Evolutionary conservation across 2,329 filamentous ascomycete species (phyloP), one percentile per base, ranked within the genome.

Genomic region (Diplodia mutila): DNA sequence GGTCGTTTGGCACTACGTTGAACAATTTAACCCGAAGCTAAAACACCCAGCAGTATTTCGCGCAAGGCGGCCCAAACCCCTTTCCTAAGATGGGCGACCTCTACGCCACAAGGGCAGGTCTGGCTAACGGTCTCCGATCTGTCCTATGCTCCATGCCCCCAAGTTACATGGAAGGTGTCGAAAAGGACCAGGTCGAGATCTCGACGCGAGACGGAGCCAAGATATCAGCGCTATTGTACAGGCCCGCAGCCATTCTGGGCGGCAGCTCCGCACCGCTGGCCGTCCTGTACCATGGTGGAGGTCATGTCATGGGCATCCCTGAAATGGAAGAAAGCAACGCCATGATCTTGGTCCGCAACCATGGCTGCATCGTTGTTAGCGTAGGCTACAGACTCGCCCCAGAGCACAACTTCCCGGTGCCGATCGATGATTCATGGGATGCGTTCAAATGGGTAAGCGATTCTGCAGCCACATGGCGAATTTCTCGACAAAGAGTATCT

Each of bases 311-410:
- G 54, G 70, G 71, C 4, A 53, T 61, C n/a, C 66, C 69, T 2
- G 70, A 71, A 34, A 46, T 53, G 18, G n/a, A 72, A 70, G 46
- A 37, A 7, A 2, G n/a, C 42, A 63, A 42, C 66, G 48, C 16
- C 57, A 5, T 61, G 11, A 61, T 18, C 11, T 29, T 61, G 57
- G 80, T 88, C n/a, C 73, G 85, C 4, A 78, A 88, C 67, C 81
- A 85, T n/a, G 81, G 81, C 57, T 87, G 86, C 3, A 84, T 89
- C 5, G 83, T 88, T 21, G 84, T 89, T 67, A 85, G 83, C 68
- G 87, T 89, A 65, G 85, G 85, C 67, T 90, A 89, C 72, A 83
- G 87, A 18, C 81, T 85, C 18, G 87, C 87, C 0, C 87, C 87
- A 3, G 87, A 89, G 73, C 78, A 84, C 69, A 86, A 86, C 0